Base-by-base conservation (phyloP, 2,329 filamentous ascomycete species). In the Talaromyces funiculosus region DNA sequence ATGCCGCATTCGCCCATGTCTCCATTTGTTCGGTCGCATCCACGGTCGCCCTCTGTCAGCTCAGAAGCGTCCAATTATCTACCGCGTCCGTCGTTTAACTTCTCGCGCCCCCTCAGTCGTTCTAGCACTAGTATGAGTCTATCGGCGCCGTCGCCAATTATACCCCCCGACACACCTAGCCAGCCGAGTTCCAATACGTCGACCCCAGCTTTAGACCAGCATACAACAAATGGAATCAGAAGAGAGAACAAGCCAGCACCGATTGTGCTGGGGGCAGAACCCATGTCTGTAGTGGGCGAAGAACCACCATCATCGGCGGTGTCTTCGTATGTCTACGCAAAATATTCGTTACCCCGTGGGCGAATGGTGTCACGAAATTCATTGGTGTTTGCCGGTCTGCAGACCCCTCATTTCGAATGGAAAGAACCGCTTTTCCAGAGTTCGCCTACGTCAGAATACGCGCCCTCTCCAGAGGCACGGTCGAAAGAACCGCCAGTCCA, bases 241-340 rank as follows among this genome's bases (percentile, higher is more conserved):
- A 56, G 68, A 60, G 64, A 64, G 10, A 65, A 68, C 37, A 64
- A 63, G n/a, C 67, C 68, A 10, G 64, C 68, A 12, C 75, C 75
- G 2, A 76, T 77, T 51, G 64, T 76, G 2, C 61, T 60, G 1
- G 42, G 45, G 12, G 18, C 31, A 38, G 57, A 42, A 10, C 68
- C 69, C 2, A 62, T 67, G 8, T 56, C 43, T 4, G 61, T 62
- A 40, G 64, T 65, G 24, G 51, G 49, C 14, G 68, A 75, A 40
- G 63, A 64, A 14, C 69, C 73, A 1, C 73, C 71, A 3, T 69
- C 69, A 1, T 74, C 78, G 7, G 81, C 81, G 1, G 84, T 86
- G 2, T 82, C 88, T 0, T 90, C 92, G 0, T 96, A 96, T 71
- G 89, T 90, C 16, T 94, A 97, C 72, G 88, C 91, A 7, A 95